Conservation (phyloP, 1,139 yeast species). For the Saccharomyces uvarum region DNA sequence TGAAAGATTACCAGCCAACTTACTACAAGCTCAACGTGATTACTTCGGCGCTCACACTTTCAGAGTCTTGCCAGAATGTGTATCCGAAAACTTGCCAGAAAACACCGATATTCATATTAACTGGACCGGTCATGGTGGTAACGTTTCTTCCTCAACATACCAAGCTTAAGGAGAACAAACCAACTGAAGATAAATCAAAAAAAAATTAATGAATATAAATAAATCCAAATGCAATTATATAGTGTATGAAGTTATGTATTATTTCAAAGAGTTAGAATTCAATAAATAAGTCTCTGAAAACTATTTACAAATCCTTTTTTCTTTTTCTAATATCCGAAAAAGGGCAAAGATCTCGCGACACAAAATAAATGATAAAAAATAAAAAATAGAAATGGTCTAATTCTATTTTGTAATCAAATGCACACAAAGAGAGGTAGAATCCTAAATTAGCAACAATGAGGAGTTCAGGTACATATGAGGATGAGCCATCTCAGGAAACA, state of each 20-base stretch:
- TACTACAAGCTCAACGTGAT: constrained; percentile 98
- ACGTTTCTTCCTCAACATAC: constrained; percentile 90
- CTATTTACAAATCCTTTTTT: neutral
- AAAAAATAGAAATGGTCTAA: neutral
- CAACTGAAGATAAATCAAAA: constrained; percentile 1
- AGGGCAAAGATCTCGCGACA: neutral
- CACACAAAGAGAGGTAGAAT: neutral
- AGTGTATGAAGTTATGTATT: neutral
- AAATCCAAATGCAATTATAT: neutral
- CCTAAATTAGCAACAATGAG: neutral
- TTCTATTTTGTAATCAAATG: too few relatives aligned
- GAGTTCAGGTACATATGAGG: neutral
- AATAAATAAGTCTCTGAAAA: neutral
- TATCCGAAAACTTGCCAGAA: constrained; percentile 65
- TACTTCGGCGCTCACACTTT: constrained; percentile 99
- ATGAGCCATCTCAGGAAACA: neutral
- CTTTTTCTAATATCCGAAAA: neutral
- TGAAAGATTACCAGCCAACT: constrained; percentile 90
- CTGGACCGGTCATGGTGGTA: constrained; percentile 99
- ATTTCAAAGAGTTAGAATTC: neutral
- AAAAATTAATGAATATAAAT: neutral
- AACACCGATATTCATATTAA: constrained; percentile 85
- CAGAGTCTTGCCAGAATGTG: constrained; percentile 84
- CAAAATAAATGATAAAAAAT: neutral
- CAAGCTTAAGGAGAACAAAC: constrained; percentile 53